These are phyloP conservation scores for Aciculoconidium aculeatum DNA, from an alignment of 805 yeast genomes.

Conservation along the genomic window DNA sequence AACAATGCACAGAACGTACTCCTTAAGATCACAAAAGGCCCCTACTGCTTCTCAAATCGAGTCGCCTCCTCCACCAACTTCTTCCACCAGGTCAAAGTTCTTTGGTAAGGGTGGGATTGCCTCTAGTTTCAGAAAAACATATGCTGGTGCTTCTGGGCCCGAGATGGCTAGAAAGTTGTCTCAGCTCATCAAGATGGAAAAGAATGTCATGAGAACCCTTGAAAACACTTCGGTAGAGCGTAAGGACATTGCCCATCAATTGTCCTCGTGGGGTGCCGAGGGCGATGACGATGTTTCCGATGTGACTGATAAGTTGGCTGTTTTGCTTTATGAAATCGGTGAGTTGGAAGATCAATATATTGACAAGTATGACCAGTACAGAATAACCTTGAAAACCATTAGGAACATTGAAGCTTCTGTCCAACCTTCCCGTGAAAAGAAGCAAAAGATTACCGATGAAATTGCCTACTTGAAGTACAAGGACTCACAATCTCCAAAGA, in stretches of 20 bases:
- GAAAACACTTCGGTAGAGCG: conserved; percentile 75
- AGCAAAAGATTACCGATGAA: conserved; percentile 78
- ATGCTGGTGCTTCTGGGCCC: conserved; percentile 79
- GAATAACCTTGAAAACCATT: conserved; percentile 74
- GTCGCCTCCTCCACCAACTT: conserved; percentile 92
- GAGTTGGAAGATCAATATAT: conserved; percentile 84
- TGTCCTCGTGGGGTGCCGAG: conserved; percentile 82
- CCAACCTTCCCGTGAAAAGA: conserved; percentile 84
- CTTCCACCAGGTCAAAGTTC: conserved; percentile 83
- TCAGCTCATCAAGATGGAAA: conserved; percentile 73
- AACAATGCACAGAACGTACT: conserved; percentile 98
- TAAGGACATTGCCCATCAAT: conserved; percentile 75
- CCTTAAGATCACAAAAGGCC: conserved; percentile 90
- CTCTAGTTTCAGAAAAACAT: conserved; percentile 57
- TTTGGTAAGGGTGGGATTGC: conserved; percentile 77
- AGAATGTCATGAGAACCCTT: conserved; percentile 72
- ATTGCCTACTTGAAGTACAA: conserved; percentile 80
- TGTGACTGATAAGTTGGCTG: conserved; percentile 83
- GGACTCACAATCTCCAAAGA: conserved; percentile 80
- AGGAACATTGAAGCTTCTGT: conserved; percentile 84
- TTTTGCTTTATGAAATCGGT: conserved; percentile 74
- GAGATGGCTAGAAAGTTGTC: conserved; percentile 72
- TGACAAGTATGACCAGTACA: conserved; percentile 80
- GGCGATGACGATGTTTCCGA: conserved; percentile 84
- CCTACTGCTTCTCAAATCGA: conserved; percentile 96